Evolutionary conservation across 2,329 filamentous ascomycete species (phyloP).

Genomic region (Sporothrix inflata): DNA sequence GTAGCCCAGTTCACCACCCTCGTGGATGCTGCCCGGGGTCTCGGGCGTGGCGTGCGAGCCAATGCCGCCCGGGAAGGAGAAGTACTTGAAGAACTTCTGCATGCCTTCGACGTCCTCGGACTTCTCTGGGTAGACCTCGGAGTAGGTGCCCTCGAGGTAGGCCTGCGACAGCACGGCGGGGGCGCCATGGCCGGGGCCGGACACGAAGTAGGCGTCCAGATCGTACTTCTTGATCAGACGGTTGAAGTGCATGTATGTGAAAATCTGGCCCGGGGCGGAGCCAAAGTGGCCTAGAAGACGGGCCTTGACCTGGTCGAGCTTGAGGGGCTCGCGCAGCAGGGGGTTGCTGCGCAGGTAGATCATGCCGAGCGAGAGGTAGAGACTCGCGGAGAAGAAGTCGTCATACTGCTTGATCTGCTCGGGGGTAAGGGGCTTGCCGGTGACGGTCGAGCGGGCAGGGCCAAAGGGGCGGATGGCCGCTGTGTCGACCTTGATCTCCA

Average conservation of each 20-base stretch:
- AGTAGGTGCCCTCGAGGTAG: slow-evolving; percentile 77
- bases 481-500: slow-evolving; percentile 42
- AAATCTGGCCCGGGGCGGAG: slow-evolving; percentile 77
- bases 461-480: slow-evolving; percentile 68
- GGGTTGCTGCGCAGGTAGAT: slow-evolving; percentile 77
- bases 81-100: slow-evolving; percentile 78
- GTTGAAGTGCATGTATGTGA: slow-evolving; percentile 83
- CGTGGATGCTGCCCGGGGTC: slow-evolving; percentile 75
- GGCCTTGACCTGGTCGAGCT: slow-evolving; percentile 71
- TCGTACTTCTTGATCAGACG: slow-evolving; percentile 80
- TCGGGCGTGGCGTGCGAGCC: slow-evolving; percentile 79
- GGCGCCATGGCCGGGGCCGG: slow-evolving; percentile 77
- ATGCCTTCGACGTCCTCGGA: slow-evolving; percentile 69
- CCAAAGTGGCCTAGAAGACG: slow-evolving; percentile 79
- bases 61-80: slow-evolving; percentile 79
- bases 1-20: slow-evolving; percentile 82
- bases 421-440: slow-evolving; percentile 62
- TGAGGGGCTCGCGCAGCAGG: slow-evolving; percentile 69
- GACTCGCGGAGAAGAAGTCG: slow-evolving; percentile 73
- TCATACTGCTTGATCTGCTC: slow-evolving; percentile 71
- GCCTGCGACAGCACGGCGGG: slow-evolving; percentile 76
- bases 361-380: slow-evolving; percentile 79
- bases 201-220: slow-evolving; percentile 72
- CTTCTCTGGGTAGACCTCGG: slow-evolving; percentile 76
- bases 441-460: slow-evolving; percentile 65